phyloP scores from a whole-genome alignment of 768 basidiomycete genomes.

The Serendipita indica region DNA sequence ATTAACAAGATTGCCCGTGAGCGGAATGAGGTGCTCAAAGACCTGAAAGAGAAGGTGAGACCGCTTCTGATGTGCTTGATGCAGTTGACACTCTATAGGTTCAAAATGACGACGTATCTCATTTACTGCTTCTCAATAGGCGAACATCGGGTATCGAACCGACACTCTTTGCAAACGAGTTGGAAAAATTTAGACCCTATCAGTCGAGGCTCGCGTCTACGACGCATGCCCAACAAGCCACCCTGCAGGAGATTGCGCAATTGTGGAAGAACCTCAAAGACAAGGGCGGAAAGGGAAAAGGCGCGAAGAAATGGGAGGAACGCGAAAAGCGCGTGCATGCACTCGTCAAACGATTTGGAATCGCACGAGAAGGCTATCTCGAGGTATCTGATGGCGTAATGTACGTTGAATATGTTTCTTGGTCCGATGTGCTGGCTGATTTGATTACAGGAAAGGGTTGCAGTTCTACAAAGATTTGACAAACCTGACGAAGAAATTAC shows the following conservation, averaged over 20 bases:
- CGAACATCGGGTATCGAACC: constrained; percentile 73
- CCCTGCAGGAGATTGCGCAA: constrained; percentile 58
- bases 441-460: constrained; percentile 54
- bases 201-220: constrained; percentile 70
- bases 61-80: background rate
- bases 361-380: constrained; percentile 71
- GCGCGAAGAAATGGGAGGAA: constrained; percentile 69
- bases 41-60: constrained; percentile 85
- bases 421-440: constrained; percentile 13
- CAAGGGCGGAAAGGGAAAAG: constrained; percentile 56
- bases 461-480: constrained; percentile 77
- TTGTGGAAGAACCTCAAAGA: constrained; percentile 64
- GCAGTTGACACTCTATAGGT: constrained; percentile 40
- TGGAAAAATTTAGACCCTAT: constrained; percentile 91
- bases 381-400: constrained; percentile 74
- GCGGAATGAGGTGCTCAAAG: constrained; percentile 73
- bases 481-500: constrained; percentile 43
- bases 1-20: constrained; percentile 76
- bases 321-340: constrained; percentile 69
- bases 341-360: constrained; percentile 49
- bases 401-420: constrained; percentile 32
- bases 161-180: constrained; percentile 76
- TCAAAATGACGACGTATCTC: constrained; percentile 93
- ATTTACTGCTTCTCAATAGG: constrained; percentile 79
- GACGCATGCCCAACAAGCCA: constrained; percentile 56